A percentile compares a stretch with the other conserved stretches of the same genome.
phyloP scores from a whole-genome alignment of 2,329 filamentous ascomycete species.

The Monosporascus sp. region DNA sequence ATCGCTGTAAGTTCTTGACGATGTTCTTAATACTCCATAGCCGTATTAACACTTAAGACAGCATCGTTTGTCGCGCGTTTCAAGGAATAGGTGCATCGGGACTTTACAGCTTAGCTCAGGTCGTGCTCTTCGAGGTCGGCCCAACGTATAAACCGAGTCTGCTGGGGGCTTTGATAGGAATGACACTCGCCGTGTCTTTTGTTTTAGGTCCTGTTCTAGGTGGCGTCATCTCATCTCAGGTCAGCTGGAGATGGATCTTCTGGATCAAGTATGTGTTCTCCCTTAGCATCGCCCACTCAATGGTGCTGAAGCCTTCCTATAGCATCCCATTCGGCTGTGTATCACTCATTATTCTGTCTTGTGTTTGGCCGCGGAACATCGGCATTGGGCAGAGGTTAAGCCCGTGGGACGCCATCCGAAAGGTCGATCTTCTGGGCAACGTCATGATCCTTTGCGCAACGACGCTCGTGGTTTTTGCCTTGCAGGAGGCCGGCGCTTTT shows the following conservation, averaged over 20 bases:
- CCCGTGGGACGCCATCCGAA: conserved; percentile 34
- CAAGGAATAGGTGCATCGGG: conserved; percentile 59
- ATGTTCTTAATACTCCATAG: neutral
- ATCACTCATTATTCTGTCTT: conserved; percentile 41
- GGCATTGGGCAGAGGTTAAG: conserved; percentile 29
- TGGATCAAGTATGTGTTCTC: conserved; percentile 49
- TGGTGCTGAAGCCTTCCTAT: conserved; percentile 8
- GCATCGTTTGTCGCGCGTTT: conserved; percentile 53
- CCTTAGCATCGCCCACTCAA: neutral
- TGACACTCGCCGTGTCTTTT: conserved; percentile 52
- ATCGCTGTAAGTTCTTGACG: conserved; percentile 37
- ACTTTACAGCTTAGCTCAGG: conserved; percentile 55
- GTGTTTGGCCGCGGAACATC: conserved; percentile 38
- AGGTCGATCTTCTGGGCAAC: conserved; percentile 49
- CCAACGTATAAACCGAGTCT: conserved; percentile 47
- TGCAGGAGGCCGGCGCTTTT: conserved; percentile 52
- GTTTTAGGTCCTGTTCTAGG: conserved; percentile 55
- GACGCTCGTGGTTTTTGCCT: conserved; percentile 48
- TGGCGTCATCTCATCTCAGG: conserved; percentile 47
- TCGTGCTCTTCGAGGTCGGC: conserved; percentile 51
- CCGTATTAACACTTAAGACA: conserved; percentile 22
- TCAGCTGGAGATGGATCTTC: conserved; percentile 56
- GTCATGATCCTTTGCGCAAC: conserved; percentile 46
- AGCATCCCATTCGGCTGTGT: conserved; percentile 46
- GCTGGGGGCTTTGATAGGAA: conserved; percentile 50